A percentile compares a stretch with the other conserved stretches of the same genome.
These are phyloP conservation scores for Taiozyma onychis DNA, from an alignment of 1,139 yeast genomes.

Conservation along the genomic window DNA sequence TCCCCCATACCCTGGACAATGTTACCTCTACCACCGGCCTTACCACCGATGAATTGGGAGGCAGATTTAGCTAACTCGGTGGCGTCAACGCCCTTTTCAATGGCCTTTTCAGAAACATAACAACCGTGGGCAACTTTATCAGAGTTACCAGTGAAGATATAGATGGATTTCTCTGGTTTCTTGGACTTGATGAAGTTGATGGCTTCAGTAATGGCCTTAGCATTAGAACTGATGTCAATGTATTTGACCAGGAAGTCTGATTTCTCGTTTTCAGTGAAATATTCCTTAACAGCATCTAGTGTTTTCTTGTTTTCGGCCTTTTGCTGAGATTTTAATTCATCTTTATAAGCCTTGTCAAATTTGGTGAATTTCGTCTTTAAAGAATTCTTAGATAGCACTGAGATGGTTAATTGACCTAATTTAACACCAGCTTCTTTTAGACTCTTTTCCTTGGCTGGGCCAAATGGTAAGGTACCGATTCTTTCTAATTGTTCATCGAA, in stretches of 20 bases:
- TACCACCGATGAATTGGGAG: constrained; percentile 79
- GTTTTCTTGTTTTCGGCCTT: constrained; percentile 84
- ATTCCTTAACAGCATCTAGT: constrained; percentile 68
- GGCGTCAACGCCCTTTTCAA: constrained; percentile 71
- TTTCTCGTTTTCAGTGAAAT: constrained; percentile 49
- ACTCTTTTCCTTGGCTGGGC: constrained; percentile 67
- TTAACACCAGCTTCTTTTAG: constrained; percentile 81
- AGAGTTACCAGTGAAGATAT: constrained; percentile 70
- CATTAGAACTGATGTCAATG: constrained; percentile 70
- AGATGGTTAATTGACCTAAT: constrained; percentile 74
- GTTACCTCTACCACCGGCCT: constrained; percentile 97
- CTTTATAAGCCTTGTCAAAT: constrained; percentile 83
- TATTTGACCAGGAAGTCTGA: constrained; percentile 58
- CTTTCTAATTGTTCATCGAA: constrained; percentile 56
- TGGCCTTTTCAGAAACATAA: constrained; percentile 69
- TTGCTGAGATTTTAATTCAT: constrained; percentile 79
- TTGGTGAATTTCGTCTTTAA: constrained; percentile 69
- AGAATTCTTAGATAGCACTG: constrained; percentile 74
- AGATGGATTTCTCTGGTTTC: constrained; percentile 70
- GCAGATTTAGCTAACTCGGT: constrained; percentile 69
- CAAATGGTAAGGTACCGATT: constrained; percentile 54
- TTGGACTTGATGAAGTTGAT: constrained; percentile 78
- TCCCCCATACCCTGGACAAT: constrained; percentile 97
- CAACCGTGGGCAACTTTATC: constrained; percentile 95
- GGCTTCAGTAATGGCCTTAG: constrained; percentile 93